phyloP scores from a whole-genome alignment of 305 asterid species.

The Lippia alba region DNA sequence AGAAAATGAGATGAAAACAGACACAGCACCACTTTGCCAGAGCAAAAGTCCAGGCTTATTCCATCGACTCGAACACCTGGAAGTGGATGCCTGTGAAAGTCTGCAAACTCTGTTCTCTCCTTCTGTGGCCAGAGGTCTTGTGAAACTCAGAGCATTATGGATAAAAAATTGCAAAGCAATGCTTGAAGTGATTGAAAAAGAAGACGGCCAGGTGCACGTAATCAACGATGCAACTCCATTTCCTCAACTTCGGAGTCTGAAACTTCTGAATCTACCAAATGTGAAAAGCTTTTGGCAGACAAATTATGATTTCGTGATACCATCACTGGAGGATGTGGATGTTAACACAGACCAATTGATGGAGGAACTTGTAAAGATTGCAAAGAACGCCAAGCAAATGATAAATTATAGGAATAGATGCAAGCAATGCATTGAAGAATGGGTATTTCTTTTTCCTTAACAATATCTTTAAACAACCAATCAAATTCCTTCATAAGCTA shows the following conservation, averaged over 20 bases:
- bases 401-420: not conserved
- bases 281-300: slow-evolving; percentile 4
- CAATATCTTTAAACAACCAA: not conserved
- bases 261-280: slow-evolving; percentile 12
- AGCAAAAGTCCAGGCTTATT: slow-evolving; percentile 16
- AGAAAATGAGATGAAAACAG: slow-evolving; percentile 2
- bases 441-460: slow-evolving; percentile 10
- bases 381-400: slow-evolving; percentile 10
- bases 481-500: not conserved
- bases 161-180: slow-evolving; percentile 16
- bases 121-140: slow-evolving; percentile 26
- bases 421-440: not conserved
- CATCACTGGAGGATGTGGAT: slow-evolving; percentile 4
- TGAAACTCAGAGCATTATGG: slow-evolving; percentile 28
- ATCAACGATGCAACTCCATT: slow-evolving; percentile 1
- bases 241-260: slow-evolving; percentile 18
- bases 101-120: slow-evolving; percentile 24
- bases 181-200: slow-evolving; percentile 29
- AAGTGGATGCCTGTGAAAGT: slow-evolving; percentile 17
- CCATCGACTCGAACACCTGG: slow-evolving; percentile 24
- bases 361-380: slow-evolving; percentile 1
- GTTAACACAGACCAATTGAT: slow-evolving; percentile 1
- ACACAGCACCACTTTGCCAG: not conserved
- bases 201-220: slow-evolving; percentile 13
- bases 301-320: slow-evolving; percentile 14